Evolutionary conservation across 495 filamentous ascomycete species (phyloP).

Genomic region (Tuber indicum): DNA sequence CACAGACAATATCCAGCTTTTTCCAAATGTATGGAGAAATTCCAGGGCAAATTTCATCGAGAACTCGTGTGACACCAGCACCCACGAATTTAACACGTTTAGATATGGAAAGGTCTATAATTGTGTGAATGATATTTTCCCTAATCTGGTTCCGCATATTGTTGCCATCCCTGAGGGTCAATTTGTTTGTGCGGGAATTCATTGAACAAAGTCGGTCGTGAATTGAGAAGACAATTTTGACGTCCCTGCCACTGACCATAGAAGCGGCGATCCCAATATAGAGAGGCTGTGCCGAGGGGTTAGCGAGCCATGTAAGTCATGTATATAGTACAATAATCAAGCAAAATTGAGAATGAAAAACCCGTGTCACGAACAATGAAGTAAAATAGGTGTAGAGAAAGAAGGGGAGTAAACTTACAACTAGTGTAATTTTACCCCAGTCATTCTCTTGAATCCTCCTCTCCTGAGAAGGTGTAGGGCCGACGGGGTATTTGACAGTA

Average conservation of each 20-base stretch:
- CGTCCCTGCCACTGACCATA: conserved; percentile 48
- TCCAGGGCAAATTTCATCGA: conserved; percentile 51
- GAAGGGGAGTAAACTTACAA: conserved; percentile 10
- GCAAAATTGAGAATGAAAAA: too few relatives aligned
- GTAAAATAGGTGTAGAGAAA: not conserved
- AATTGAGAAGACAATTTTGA: conserved; percentile 60
- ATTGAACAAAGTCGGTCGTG: conserved; percentile 69
- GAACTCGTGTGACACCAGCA: conserved; percentile 51
- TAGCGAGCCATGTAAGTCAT: not conserved
- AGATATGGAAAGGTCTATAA: conserved; percentile 54
- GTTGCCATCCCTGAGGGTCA: conserved; percentile 44
- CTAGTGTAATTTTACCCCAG: conserved; percentile 35
- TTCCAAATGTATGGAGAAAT: conserved; percentile 66
- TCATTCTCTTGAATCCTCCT: conserved; percentile 17
- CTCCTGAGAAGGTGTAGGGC: not conserved
- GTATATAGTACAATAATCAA: not conserved
- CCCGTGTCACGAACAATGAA: too few relatives aligned
- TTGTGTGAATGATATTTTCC: conserved; percentile 51
- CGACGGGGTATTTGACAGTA: not conserved
- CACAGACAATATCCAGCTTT: conserved; percentile 68
- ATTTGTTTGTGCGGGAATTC: conserved; percentile 60
- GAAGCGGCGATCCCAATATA: conserved; percentile 58
- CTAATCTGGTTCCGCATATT: conserved; percentile 46
- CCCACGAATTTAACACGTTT: conserved; percentile 60
- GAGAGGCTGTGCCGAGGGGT: conserved; percentile 49